Percentiles rank a stretch among this genome's conserved stretches.
Conservation (phyloP, 2,329 filamentous ascomycete species). For the Talaromyces pinophilus region DNA sequence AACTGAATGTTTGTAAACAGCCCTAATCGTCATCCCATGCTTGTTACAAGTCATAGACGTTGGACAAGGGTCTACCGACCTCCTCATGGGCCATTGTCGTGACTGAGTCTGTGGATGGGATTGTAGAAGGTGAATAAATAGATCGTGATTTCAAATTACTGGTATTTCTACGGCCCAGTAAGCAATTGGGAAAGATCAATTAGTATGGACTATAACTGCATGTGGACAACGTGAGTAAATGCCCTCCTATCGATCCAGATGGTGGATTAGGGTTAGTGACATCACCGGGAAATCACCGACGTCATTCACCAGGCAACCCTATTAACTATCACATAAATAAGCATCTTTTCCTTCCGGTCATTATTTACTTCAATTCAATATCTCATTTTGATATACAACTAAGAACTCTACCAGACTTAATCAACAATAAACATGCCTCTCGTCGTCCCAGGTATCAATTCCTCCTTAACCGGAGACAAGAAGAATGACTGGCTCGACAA, state of each 20-base stretch:
- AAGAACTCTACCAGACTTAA: neutral
- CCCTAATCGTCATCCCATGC: neutral
- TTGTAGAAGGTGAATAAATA: too few species aligned
- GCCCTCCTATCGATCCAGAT: neutral
- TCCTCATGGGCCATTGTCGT: too few species aligned
- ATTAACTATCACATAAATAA: neutral
- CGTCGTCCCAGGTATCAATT: slow-evolving; percentile 48
- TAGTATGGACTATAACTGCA: too few species aligned
- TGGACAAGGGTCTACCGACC: too few species aligned
- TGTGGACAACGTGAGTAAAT: neutral
- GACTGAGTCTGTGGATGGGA: too few species aligned
- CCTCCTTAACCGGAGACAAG: slow-evolving; percentile 31
- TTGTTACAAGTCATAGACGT: too few species aligned
- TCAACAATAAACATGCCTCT: slow-evolving; percentile 45
- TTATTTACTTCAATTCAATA: neutral
- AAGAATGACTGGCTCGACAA: slow-evolving; percentile 48
- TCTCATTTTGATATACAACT: neutral
- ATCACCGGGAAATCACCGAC: slow-evolving; percentile 14
- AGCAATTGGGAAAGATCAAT: too few species aligned
- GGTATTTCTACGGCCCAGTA: too few species aligned
- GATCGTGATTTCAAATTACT: too few species aligned
- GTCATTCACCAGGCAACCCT: slow-evolving; percentile 11
- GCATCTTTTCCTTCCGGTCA: neutral
- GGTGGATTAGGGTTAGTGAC: slow-evolving; percentile 4
- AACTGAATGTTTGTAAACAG: neutral